Evolutionary conservation across 2,329 filamentous ascomycete species (phyloP), one percentile per base, ranked within the genome.

Genomic region (Neofusicoccum cordaticola): DNA sequence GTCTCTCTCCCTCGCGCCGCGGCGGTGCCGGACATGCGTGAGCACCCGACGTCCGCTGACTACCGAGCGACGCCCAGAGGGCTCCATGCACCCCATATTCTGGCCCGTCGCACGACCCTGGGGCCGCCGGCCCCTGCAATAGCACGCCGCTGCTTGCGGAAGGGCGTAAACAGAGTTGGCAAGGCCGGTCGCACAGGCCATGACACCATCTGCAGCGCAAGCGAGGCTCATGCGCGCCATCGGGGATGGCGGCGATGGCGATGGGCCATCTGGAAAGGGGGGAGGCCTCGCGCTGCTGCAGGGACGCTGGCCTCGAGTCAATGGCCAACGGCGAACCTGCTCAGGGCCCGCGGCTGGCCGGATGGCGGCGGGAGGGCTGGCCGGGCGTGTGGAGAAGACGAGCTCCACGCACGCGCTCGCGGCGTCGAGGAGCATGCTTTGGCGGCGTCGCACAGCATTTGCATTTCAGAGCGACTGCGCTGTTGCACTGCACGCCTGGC

Each of bases 221-320:
- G 53, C 53, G 53, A 58, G 53, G 39, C 53, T 58, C 27, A 58
- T 58, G 53, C 53, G 53, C 53, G 53, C 53, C 53, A 58, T 58
- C 53, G 53, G 53, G 44, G 53, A 58, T 58, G 41, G 44, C 19
- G 42, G 34, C 34, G 48, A 15, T 27, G 19, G 19, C 39, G 39
- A 44, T 58, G 39, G 22, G 47, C 22, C 12, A 6, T 39, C 39
- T 22, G n/a, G 17, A 44, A 45, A 44, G 41, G 41, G 53, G 41
- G 35, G 15, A 17, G 41, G 27, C n/a, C 34, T 13, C n/a, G 37
- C 31, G 4, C 19, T 45, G 53, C 41, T 58, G 53, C 39, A 60
- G 56, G 56, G 56, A 47, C 56, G 56, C 22, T 37, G 39, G 34
- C 41, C 27, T 13, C 56, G 56, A 60, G 56, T 60, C 56, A 60